Base-by-base conservation (phyloP, 148 eudicot species). In the Nepenthes mirabilis region DNA sequence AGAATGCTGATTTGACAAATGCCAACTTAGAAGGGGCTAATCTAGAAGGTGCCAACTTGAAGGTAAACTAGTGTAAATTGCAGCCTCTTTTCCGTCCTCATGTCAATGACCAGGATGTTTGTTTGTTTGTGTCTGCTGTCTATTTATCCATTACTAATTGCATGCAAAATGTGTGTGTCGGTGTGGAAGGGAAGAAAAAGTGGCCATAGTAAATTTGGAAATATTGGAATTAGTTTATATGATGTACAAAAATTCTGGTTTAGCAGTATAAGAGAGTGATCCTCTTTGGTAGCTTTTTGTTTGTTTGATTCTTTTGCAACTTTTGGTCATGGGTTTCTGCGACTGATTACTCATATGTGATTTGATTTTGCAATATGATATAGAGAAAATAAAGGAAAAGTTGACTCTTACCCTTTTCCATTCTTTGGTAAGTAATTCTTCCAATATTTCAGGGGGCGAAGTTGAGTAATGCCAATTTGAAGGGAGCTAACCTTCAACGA, bases 11-110 rank as follows among this genome's bases (percentile, higher is more conserved):
- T 78, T 93, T 91, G 67, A 91, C 93, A 43, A 81, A 91, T 73
- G 89, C 95, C 67, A 91, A 91, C 79, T 69, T 91, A 73, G 95
- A 91, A 69, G 95, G 95, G 67, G 97, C 93, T 60, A 87, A 87
- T 75, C 74, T 91, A 34, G 97, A 87, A 81, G 97, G 95, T 49
- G 97, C 97, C 66, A 91, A 91, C 74, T 70, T 91, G 64, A 91
- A 91, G 97, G 97, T 91, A 73, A 69, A 58, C 14, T 3, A 59
- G 36, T 54, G n/a, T 13, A n/a, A 35, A 23, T 34, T 56, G 33
- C 56, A 7, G 9, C 33, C 11, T 54, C 47, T 52, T 10, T 57
- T 3, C 14, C 45, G 2, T 13, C 0, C 40, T 57, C 43, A 4
- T 57, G 50, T 34, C 23, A 51, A 3, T 56, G 1, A 12, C 11